phyloP scores from a whole-genome alignment of 2,329 filamentous ascomycete genomes.

The Cercospora citrullina region DNA sequence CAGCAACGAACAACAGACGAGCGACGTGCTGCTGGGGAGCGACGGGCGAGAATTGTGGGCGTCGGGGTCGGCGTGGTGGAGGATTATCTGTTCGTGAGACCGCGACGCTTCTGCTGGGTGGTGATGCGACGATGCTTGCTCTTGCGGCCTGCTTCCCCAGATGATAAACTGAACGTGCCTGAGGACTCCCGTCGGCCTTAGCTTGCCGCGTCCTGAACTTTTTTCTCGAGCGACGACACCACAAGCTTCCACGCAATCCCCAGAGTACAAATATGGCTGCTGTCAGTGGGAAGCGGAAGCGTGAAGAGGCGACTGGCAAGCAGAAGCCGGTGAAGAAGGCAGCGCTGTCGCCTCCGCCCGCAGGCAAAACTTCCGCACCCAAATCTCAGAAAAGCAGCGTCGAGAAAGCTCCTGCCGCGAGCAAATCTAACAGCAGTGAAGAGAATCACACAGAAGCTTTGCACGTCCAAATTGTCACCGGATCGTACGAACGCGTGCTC shows the following conservation, averaged over 20 bases:
- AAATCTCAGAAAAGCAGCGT: conserved; percentile 7
- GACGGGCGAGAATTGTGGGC: neutral
- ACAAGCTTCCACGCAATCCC: neutral
- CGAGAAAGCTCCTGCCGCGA: conserved; percentile 5
- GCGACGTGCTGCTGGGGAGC: conserved; percentile 12
- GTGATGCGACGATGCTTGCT: conserved; percentile 3
- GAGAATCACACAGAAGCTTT: conserved; percentile 35
- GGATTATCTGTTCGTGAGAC: conserved; percentile 10
- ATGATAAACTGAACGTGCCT: neutral
- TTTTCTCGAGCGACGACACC: neutral
- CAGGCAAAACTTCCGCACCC: conserved; percentile 8
- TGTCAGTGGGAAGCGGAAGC: conserved; percentile 13
- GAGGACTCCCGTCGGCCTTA: neutral
- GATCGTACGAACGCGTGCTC: conserved; percentile 89
- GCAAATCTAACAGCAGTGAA: neutral
- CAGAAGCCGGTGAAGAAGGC: conserved; percentile 17
- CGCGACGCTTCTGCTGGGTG: conserved; percentile 4
- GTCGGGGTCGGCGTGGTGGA: conserved; percentile 4
- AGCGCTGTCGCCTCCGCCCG: conserved; percentile 1
- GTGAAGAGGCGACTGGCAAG: conserved; percentile 13
- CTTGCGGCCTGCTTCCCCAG: neutral
- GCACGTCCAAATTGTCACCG: conserved; percentile 85
- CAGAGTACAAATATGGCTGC: neutral
- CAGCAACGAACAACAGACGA: conserved; percentile 35
- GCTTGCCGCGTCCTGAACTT: conserved; percentile 5